A percentile compares a stretch with the other conserved stretches of the same genome.
These are phyloP conservation scores for Coprinellus micaceus DNA, from an alignment of 768 basidiomycete genomes.

Conservation along the genomic window DNA sequence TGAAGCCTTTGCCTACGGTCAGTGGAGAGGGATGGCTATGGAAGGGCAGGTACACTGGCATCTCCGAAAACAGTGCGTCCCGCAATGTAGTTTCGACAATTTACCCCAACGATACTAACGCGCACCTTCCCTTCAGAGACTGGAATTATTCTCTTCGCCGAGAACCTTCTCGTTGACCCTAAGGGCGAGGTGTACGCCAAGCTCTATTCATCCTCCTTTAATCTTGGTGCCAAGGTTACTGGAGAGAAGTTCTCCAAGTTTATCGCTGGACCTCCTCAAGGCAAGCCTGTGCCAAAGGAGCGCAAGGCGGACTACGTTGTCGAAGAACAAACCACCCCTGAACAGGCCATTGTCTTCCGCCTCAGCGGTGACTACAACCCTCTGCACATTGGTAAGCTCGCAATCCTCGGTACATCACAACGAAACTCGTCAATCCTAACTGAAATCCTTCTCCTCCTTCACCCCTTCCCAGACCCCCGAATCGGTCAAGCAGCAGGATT, in stretches of 20 bases:
- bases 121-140: too few species aligned
- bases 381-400: conserved; percentile 59
- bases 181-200: conserved; percentile 57
- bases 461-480: conserved; percentile 50
- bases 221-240: conserved; percentile 63
- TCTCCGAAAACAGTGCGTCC: conserved; percentile 77
- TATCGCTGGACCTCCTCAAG: conserved; percentile 57
- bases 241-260: conserved; percentile 60
- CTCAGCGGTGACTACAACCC: conserved; percentile 80
- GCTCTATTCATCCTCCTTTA: conserved; percentile 69
- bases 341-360: conserved; percentile 69
- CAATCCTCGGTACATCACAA: too few species aligned
- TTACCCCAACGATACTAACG: too few species aligned
- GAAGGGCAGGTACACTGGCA: conserved; percentile 58
- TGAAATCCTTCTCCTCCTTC: too few species aligned
- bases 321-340: conserved; percentile 56
- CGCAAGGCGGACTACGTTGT: conserved; percentile 59
- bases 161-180: conserved; percentile 60
- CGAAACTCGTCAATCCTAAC: too few species aligned
- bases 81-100: neutral
- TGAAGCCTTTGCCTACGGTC: conserved; percentile 72
- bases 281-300: conserved; percentile 58
- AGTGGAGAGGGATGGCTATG: conserved; percentile 80
- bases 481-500: conserved; percentile 75
- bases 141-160: conserved; percentile 68